phyloP scores from a whole-genome alignment of 2,329 filamentous ascomycete genomes.

The Malbranchea cinnamomea region DNA sequence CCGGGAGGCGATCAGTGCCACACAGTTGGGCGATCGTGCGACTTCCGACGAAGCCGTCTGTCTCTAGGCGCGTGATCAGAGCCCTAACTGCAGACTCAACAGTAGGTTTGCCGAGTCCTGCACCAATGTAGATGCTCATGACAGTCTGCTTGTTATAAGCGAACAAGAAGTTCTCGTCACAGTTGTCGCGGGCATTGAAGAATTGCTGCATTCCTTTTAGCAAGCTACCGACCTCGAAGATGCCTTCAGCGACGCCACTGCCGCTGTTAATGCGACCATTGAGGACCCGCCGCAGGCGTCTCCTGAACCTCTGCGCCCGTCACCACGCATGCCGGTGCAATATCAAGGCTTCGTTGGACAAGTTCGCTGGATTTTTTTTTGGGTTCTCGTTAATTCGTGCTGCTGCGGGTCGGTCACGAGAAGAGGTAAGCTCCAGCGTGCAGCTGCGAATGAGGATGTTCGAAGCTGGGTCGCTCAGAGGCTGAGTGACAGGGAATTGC shows the following conservation, averaged over 20 bases:
- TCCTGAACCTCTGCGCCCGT: background rate
- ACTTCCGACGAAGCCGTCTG: background rate
- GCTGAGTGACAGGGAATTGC: slow-evolving; percentile 3
- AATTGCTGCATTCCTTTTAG: slow-evolving; percentile 2
- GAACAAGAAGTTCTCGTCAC: slow-evolving; percentile 5
- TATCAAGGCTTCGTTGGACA: slow-evolving; percentile 1
- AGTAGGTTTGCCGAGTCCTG: slow-evolving; percentile 3
- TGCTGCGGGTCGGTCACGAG: background rate
- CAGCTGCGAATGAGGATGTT: slow-evolving; percentile 3
- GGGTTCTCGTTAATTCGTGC: too few relatives aligned
- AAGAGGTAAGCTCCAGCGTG: background rate
- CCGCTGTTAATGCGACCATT: slow-evolving; percentile 1
- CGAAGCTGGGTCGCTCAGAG: slow-evolving; percentile 1
- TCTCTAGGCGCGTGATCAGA: background rate
- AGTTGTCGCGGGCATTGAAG: slow-evolving; percentile 2
- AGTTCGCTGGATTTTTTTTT: background rate
- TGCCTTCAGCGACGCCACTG: background rate
- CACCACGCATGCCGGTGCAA: background rate
- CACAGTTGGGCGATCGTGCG: slow-evolving; percentile 3
- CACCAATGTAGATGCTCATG: slow-evolving; percentile 1
- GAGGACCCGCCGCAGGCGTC: too few relatives aligned
- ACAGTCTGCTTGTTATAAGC: slow-evolving; percentile 1
- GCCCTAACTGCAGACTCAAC: slow-evolving; percentile 1
- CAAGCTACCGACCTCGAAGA: background rate
- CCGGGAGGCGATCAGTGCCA: slow-evolving; percentile 1